Percentiles rank a stretch among this genome's conserved stretches.
These are phyloP conservation scores for Yamadazyma diospyri DNA, from an alignment of 1,139 yeast genomes.

Conservation along the genomic window DNA sequence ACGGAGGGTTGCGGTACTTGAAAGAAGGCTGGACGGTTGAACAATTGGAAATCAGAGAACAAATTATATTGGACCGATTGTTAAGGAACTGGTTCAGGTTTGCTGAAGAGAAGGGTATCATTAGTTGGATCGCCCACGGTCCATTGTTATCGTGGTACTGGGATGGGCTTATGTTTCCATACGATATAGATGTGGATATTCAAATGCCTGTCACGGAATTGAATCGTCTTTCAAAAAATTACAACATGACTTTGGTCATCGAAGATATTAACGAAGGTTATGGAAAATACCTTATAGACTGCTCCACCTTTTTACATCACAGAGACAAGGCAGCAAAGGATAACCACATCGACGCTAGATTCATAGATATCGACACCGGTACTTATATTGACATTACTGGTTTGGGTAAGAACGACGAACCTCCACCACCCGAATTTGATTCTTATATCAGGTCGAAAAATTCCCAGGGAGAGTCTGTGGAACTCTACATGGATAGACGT, in stretches of 20 bases:
- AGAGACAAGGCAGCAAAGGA: slow-evolving; percentile 33
- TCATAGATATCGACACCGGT: slow-evolving; percentile 75
- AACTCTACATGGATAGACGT: slow-evolving; percentile 36
- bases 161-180: slow-evolving; percentile 37
- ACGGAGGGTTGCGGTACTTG: slow-evolving; percentile 29
- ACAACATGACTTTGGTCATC: slow-evolving; percentile 36
- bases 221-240: slow-evolving; percentile 30
- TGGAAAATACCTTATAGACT: slow-evolving; percentile 40
- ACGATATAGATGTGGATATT: slow-evolving; percentile 34
- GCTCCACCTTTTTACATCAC: slow-evolving; percentile 34
- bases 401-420: slow-evolving; percentile 28
- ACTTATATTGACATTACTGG: slow-evolving; percentile 69
- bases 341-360: slow-evolving; percentile 72
- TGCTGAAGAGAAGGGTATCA: slow-evolving; percentile 29
- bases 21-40: slow-evolving; percentile 30
- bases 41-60: slow-evolving; percentile 23
- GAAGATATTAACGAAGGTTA: slow-evolving; percentile 32
- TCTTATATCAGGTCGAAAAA: slow-evolving; percentile 18
- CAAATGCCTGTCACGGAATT: slow-evolving; percentile 35
- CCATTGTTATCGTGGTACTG: slow-evolving; percentile 42
- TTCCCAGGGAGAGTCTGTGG: slow-evolving; percentile 21
- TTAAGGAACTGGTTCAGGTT: slow-evolving; percentile 33
- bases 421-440: slow-evolving; percentile 28
- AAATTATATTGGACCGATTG: slow-evolving; percentile 16
- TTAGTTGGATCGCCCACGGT: slow-evolving; percentile 50